Evolutionary conservation across 192 early-diverging fungal species (phyloP).

Genomic region (Thoreauomyces humboldtii): DNA sequence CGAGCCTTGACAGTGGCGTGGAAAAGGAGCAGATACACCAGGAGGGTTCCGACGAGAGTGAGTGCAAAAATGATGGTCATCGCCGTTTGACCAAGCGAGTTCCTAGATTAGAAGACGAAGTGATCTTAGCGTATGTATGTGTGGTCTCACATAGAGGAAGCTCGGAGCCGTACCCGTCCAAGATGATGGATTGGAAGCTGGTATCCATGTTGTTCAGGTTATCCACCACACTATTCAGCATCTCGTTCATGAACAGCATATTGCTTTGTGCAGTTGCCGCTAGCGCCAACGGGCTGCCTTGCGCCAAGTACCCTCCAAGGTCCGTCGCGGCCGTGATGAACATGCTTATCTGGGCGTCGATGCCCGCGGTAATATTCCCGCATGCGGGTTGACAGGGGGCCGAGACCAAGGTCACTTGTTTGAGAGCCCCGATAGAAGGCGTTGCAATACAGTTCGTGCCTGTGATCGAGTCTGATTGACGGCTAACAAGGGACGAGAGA

Average conservation of each 20-base stretch:
- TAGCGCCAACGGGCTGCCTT: background rate
- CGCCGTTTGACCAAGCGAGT: background rate
- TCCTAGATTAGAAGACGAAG: no score
- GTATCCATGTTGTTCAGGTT: constrained; percentile 9
- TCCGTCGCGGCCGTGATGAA: constrained; percentile 5
- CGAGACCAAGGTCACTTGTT: background rate
- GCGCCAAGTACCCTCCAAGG: background rate
- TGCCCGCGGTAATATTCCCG: constrained; percentile 17
- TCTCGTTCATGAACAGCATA: background rate
- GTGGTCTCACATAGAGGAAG: background rate
- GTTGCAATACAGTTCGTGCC: constrained; percentile 20
- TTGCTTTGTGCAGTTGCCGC: background rate
- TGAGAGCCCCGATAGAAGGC: constrained; percentile 6
- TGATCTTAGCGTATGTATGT: no score
- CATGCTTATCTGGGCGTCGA: constrained; percentile 18
- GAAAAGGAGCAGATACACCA: constrained; percentile 10
- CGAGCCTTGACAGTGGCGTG: constrained; percentile 1
- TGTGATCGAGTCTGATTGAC: constrained; percentile 4
- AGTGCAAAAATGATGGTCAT: constrained; percentile 19
- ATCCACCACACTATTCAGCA: background rate
- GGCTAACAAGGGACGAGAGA: background rate
- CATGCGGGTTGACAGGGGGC: constrained; percentile 28
- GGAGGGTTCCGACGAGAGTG: background rate
- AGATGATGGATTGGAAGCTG: constrained; percentile 2
- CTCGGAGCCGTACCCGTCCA: background rate